These are phyloP conservation scores for Wallemia mellicola DNA, from an alignment of 1,284 basidiomycete genomes.

Conservation along the genomic window DNA sequence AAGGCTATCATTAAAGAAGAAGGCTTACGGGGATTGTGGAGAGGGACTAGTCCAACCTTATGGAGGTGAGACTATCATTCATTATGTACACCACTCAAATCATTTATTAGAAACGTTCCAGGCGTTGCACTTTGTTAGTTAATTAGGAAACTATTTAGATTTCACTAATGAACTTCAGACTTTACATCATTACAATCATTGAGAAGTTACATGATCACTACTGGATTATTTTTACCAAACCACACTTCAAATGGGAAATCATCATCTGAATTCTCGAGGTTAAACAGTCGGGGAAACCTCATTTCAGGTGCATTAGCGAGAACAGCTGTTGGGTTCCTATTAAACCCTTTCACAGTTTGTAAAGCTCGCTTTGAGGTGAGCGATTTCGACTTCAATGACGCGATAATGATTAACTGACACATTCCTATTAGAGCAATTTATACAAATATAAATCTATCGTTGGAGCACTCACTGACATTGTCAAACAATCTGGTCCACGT, in stretches of 20 bases:
- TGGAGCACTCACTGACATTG: slow-evolving; percentile 30
- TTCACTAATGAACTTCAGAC: slow-evolving; percentile 28
- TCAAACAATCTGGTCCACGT: slow-evolving; percentile 33
- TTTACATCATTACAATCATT: slow-evolving; percentile 37
- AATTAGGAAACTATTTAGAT: not conserved
- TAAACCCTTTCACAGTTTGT: slow-evolving; percentile 79
- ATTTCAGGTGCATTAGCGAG: slow-evolving; percentile 63
- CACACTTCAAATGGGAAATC: slow-evolving; percentile 8
- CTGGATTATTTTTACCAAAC: slow-evolving; percentile 9
- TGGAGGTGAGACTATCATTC: slow-evolving; percentile 23
- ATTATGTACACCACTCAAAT: not conserved
- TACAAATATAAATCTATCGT: slow-evolving; percentile 37
- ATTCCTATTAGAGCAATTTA: slow-evolving; percentile 31
- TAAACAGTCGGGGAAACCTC: slow-evolving; percentile 55
- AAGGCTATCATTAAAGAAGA: slow-evolving; percentile 16
- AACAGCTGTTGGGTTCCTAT: slow-evolving; percentile 50
- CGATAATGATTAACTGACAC: not conserved
- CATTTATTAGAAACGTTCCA: slow-evolving; percentile 41
- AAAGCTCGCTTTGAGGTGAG: slow-evolving; percentile 81
- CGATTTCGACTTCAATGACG: slow-evolving; percentile 2
- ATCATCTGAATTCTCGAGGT: slow-evolving; percentile 37
- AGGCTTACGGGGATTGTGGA: slow-evolving; percentile 24
- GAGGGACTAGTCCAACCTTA: slow-evolving; percentile 55
- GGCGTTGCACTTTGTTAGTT: slow-evolving; percentile 75
- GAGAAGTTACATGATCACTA: slow-evolving; percentile 29